Conservation (phyloP, 257 asterid species). For the Pogostemon cablin region DNA sequence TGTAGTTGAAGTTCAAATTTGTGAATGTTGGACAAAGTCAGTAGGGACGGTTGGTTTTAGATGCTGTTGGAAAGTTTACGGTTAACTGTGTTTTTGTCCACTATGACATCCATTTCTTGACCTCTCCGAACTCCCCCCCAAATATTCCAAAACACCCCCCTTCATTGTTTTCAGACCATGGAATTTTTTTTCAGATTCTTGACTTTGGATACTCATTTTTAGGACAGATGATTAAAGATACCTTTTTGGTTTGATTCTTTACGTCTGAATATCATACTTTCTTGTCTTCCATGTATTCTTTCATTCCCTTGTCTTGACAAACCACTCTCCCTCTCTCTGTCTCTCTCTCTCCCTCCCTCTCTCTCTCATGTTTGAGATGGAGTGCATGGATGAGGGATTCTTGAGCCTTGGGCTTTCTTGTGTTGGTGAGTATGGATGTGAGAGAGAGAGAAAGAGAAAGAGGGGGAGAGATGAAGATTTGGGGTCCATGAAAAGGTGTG, state of each 20-base stretch:
- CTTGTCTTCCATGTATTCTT: slow-evolving; percentile 30
- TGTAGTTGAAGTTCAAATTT: slow-evolving; percentile 31
- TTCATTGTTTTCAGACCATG: slow-evolving; percentile 19
- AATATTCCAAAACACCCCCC: slow-evolving; percentile 22
- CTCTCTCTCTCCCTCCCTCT: slow-evolving; percentile 38
- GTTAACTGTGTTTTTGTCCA: slow-evolving; percentile 47
- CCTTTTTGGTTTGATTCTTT: slow-evolving; percentile 27
- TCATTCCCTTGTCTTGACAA: neutral
- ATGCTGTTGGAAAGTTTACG: slow-evolving; percentile 19
- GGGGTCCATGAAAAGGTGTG: slow-evolving; percentile 44
- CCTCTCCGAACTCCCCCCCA: slow-evolving; percentile 43
- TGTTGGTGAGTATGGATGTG: neutral
- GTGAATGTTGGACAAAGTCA: neutral
- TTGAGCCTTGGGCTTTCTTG: slow-evolving; percentile 53
- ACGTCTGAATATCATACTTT: slow-evolving; percentile 22
- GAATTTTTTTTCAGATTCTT: slow-evolving; percentile 26
- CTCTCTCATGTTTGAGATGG: slow-evolving; percentile 46
- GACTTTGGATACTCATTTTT: slow-evolving; percentile 32
- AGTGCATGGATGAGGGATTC: slow-evolving; percentile 53
- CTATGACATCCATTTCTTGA: slow-evolving; percentile 38
- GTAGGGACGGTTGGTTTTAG: slow-evolving; percentile 43
- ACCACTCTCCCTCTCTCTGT: slow-evolving; percentile 31
- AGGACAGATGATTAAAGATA: slow-evolving; percentile 28
- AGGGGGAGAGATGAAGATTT: slow-evolving; percentile 37
- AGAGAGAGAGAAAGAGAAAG: slow-evolving; percentile 37